Percentiles rank a stretch among this genome's conserved stretches.
Evolutionary conservation across 108 stramenopile genomes (phyloP).

Genomic region (Nitzschia inconspicua): DNA sequence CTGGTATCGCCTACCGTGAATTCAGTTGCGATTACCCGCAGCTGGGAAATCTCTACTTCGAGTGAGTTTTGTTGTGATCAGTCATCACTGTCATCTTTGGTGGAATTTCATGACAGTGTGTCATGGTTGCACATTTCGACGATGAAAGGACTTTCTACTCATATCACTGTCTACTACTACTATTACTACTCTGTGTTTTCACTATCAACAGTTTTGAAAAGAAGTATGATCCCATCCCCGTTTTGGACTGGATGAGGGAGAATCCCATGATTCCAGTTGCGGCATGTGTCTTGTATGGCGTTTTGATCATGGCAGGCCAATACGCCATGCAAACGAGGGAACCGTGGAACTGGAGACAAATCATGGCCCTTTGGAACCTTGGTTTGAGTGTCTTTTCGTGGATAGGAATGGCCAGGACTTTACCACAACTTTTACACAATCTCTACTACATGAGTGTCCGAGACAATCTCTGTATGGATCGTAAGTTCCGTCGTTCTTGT

Average conservation of each 20-base stretch:
- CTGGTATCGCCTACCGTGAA: conserved; percentile 41
- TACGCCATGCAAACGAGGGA: conserved; percentile 35
- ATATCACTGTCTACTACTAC: background rate
- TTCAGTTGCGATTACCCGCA: conserved; percentile 44
- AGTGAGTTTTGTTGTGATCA: conserved; percentile 23
- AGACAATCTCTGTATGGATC: conserved; percentile 76
- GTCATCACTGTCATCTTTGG: background rate
- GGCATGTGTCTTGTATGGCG: conserved; percentile 28
- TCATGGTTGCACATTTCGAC: background rate
- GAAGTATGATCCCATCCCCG: conserved; percentile 33
- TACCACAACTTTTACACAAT: conserved; percentile 86
- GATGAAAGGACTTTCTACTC: background rate
- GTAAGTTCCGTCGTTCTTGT: conserved; percentile 26
- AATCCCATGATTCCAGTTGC: conserved; percentile 39
- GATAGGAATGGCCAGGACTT: conserved; percentile 85
- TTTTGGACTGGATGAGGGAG: conserved; percentile 42
- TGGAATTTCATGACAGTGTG: background rate
- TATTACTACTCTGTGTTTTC: background rate
- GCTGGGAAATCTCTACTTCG: conserved; percentile 39
- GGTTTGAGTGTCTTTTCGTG: conserved; percentile 78
- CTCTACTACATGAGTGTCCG: conserved; percentile 46
- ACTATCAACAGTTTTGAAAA: conserved; percentile 33
- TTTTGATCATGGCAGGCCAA: conserved; percentile 35
- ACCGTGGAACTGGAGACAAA: conserved; percentile 61
- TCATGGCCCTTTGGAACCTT: conserved; percentile 87